Evolutionary conservation across 257 asterid species (phyloP), one percentile per base, ranked within the genome.

Genomic region (Solanum chmielewskii): DNA sequence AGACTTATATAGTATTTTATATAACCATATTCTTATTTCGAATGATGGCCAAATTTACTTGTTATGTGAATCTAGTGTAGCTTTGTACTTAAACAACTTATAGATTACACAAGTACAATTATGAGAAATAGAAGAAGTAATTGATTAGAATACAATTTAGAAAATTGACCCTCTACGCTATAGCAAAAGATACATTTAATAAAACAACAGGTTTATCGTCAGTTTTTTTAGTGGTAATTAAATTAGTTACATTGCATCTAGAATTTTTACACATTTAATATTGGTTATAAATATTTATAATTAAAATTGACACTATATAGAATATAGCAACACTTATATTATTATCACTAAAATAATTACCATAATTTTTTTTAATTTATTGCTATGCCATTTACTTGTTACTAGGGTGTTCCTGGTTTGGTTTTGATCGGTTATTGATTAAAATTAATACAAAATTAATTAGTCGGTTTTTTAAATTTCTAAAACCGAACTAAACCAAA

Each of bases 141-240:
- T 31, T 71, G 45, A 71, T 71, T 71, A 33, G 16, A 71, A 71
- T 33, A 71, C 15, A 33, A 9, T 71, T 71, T 18, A 71, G 25
- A 11, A 71, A 71, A 0, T 18, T 33, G 15, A 71, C 15, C 4
- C 18, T 56, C 64, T 7, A 56, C 3, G n/a, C 2, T 56, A 18
- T 10, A 56, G 7, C 9, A 56, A 56, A 56, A 56, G 64, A 3
- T 56, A 56, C 64, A 56, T 56, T 18, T 56, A 56, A 56, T 18
- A 18, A 52, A 52, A 56, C 0, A 56, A 56, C 2, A 56, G 0
- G 20, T 56, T 7, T 18, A 56, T 0, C 1, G 4, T 18, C 2
- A 10, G 7, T 2, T 1, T 18, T 18, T 18, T 0, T 56, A 2
- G 11, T 4, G 11, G 0, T 4, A 56, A 56, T 18, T 56, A 11